phyloP scores from a whole-genome alignment of 2,329 filamentous ascomycete species.

The Ophidiomyces ophidiicola region DNA sequence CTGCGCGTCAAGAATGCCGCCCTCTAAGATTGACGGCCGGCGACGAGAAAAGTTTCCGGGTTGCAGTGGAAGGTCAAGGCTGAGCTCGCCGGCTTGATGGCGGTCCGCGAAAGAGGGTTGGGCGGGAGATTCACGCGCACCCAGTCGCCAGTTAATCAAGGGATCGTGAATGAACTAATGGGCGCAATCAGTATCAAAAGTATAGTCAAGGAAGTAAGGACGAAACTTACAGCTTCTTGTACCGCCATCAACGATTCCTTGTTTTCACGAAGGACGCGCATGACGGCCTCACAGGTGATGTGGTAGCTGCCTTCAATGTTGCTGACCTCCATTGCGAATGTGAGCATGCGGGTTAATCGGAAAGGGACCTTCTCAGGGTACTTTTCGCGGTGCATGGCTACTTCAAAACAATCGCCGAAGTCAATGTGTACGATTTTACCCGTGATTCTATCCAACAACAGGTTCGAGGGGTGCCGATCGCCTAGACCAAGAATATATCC shows the following conservation, averaged over 20 bases:
- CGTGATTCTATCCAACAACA: constrained; percentile 92
- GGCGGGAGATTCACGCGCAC: constrained; percentile 48
- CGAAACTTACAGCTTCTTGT: constrained; percentile 71
- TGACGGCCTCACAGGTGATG: constrained; percentile 95
- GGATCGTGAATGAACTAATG: constrained; percentile 93
- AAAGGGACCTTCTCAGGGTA: constrained; percentile 97
- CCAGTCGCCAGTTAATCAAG: constrained; percentile 90
- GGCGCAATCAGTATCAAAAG: not conserved
- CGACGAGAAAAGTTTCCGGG: constrained; percentile 57
- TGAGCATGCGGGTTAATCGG: constrained; percentile 95
- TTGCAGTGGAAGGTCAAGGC: constrained; percentile 40
- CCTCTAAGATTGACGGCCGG: constrained; percentile 58
- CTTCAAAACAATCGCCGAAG: constrained; percentile 98
- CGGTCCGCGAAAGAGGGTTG: constrained; percentile 51
- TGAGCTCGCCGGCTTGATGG: constrained; percentile 41
- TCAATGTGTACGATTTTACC: constrained; percentile 98
- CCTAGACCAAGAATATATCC: constrained; percentile 95
- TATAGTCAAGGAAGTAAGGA: constrained; percentile 3
- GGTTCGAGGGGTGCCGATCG: constrained; percentile 91
- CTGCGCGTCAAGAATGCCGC: constrained; percentile 34
- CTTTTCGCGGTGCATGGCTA: constrained; percentile 98
- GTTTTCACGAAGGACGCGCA: constrained; percentile 90
- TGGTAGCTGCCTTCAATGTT: constrained; percentile 98
- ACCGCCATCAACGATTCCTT: constrained; percentile 99
- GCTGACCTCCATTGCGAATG: constrained; percentile 99